These are phyloP conservation scores for Biscutella laevigata DNA, from an alignment of 441 rosid species.

Conservation along the genomic window DNA sequence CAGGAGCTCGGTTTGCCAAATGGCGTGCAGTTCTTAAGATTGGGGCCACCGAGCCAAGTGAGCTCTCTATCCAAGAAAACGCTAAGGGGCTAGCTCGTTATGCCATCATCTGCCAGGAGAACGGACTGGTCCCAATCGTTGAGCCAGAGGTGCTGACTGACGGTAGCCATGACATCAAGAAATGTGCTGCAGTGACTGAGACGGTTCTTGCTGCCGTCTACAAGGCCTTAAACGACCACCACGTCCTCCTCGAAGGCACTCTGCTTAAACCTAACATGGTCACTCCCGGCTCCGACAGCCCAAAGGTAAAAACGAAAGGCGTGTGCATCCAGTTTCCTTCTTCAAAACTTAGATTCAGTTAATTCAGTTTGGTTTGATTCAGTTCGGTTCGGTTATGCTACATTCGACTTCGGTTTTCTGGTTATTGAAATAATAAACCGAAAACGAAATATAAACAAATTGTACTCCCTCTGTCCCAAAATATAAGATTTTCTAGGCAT, in stretches of 20 bases:
- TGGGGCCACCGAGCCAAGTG: conserved; percentile 72
- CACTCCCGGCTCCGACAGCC: conserved; percentile 81
- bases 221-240: conserved; percentile 89
- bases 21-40: conserved; percentile 95
- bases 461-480: too few species aligned
- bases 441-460: too few species aligned
- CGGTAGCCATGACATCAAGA: conserved; percentile 66
- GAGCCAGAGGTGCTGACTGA: conserved; percentile 88
- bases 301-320: conserved; percentile 43
- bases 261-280: conserved; percentile 95
- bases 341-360: too few species aligned
- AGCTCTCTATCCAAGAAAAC: conserved; percentile 71
- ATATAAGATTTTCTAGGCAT: too few species aligned
- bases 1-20: conserved; percentile 83
- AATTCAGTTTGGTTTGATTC: too few species aligned
- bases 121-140: conserved; percentile 85
- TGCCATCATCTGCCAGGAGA: conserved; percentile 89
- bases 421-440: too few species aligned
- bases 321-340: background rate
- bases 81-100: conserved; percentile 92
- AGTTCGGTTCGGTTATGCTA: too few species aligned
- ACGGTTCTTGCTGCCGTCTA: conserved; percentile 78
- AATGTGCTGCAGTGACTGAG: conserved; percentile 82
- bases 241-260: conserved; percentile 91
- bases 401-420: too few species aligned